These are phyloP conservation scores for Barnettozyma pratensis DNA, from an alignment of 805 yeast genomes.

Conservation along the genomic window DNA sequence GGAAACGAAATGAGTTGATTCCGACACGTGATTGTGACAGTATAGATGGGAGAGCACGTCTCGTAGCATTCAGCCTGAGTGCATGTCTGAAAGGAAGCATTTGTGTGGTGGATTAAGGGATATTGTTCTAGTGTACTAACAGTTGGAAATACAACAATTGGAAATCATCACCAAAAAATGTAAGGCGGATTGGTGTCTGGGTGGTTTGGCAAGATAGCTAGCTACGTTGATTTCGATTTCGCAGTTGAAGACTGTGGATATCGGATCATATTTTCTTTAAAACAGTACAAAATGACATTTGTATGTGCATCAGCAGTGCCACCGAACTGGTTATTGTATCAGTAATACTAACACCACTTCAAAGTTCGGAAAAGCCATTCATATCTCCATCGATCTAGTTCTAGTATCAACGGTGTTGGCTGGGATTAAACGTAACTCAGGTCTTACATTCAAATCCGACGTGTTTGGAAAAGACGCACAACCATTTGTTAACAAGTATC, in stretches of 20 bases:
- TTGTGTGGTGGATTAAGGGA: background rate
- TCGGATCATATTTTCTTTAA: no score
- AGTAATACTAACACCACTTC: background rate
- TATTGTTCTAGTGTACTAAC: background rate
- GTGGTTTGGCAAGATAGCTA: background rate
- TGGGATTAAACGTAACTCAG: conserved; percentile 69
- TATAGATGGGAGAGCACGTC: background rate
- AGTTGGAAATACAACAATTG: no score
- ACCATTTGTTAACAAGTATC: conserved; percentile 56
- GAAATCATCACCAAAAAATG: background rate
- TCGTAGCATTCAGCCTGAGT: background rate
- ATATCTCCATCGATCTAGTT: conserved; percentile 53
- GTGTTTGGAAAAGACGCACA: conserved; percentile 39
- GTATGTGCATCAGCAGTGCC: background rate
- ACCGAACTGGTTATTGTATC: background rate
- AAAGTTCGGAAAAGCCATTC: conserved; percentile 50
- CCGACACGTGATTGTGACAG: background rate
- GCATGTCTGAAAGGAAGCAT: conserved; percentile 2
- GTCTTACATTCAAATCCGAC: conserved; percentile 55
- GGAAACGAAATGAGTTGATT: conserved; percentile 1
- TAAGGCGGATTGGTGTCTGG: background rate
- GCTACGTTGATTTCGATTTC: no score
- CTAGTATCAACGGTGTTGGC: conserved; percentile 64
- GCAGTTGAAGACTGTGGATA: no score
- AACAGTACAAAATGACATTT: background rate